Percentiles rank a stretch among this genome's conserved stretches.
Conservation (phyloP, 129 eudicot species). For the Ambrosia trifida region DNA sequence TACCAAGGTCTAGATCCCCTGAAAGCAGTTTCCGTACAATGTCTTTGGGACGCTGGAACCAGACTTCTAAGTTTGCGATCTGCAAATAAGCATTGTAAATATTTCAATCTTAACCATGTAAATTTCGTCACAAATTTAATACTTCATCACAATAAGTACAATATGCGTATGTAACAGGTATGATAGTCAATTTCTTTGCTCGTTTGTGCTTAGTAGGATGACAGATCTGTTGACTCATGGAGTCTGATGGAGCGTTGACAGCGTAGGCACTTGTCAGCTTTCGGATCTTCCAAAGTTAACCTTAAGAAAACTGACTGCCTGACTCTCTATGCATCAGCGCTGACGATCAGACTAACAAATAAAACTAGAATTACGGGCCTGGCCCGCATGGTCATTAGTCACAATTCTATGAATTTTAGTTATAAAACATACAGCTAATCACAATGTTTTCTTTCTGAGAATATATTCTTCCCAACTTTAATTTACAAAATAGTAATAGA, state of each 20-base stretch:
- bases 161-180: neutral
- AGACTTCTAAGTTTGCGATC: conserved; percentile 80
- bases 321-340: neutral
- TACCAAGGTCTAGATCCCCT: conserved; percentile 92
- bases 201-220: neutral
- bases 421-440: conserved; percentile 1
- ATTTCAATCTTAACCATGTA: conserved; percentile 22
- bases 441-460: neutral
- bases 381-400: neutral
- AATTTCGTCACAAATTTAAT: neutral
- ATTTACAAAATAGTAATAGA: neutral
- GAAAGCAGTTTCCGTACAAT: conserved; percentile 81
- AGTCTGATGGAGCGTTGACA: neutral
- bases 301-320: neutral
- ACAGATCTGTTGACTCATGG: neutral
- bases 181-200: conserved; percentile 9
- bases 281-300: neutral
- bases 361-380: neutral
- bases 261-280: neutral
- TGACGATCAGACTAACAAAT: neutral
- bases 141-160: conserved; percentile 2
- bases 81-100: conserved; percentile 37
- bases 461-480: neutral
- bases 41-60: conserved; percentile 97
- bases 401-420: neutral